Conservation (phyloP, 805 yeast species). For the Candida sphagnicola region DNA sequence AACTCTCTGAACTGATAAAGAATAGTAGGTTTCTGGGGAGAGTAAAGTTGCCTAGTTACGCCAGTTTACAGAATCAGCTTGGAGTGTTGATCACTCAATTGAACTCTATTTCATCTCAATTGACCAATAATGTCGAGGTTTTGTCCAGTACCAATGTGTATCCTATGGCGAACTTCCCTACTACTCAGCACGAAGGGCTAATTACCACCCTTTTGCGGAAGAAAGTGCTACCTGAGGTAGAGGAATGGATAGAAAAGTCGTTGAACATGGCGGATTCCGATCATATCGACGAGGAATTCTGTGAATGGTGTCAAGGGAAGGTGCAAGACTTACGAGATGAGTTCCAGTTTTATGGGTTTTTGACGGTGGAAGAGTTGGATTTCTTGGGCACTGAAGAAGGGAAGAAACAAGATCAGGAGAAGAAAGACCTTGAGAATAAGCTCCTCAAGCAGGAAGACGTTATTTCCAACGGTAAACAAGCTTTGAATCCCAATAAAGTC, state of each 20-base stretch:
- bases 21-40: constrained; percentile 33
- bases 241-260: constrained; percentile 66
- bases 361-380: constrained; percentile 46
- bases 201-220: constrained; percentile 82
- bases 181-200: constrained; percentile 77
- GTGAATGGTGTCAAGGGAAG: constrained; percentile 63
- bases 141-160: constrained; percentile 70
- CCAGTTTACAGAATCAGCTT: constrained; percentile 77
- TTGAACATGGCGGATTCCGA: constrained; percentile 13
- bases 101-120: constrained; percentile 65
- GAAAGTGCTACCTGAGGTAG: constrained; percentile 86
- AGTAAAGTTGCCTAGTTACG: constrained; percentile 44
- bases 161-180: constrained; percentile 83
- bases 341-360: constrained; percentile 60
- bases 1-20: constrained; percentile 33
- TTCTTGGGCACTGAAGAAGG: constrained; percentile 30
- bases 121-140: constrained; percentile 56
- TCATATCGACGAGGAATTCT: constrained; percentile 47
- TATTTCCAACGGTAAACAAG: constrained; percentile 22
- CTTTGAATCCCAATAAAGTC: constrained; percentile 31
- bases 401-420: constrained; percentile 21
- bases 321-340: constrained; percentile 51
- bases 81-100: constrained; percentile 81
- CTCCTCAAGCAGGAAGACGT: constrained; percentile 20
- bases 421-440: constrained; percentile 17